Base-by-base conservation (phyloP, 2,329 filamentous ascomycete species). In the Ambrosiella cleistominuta region DNA sequence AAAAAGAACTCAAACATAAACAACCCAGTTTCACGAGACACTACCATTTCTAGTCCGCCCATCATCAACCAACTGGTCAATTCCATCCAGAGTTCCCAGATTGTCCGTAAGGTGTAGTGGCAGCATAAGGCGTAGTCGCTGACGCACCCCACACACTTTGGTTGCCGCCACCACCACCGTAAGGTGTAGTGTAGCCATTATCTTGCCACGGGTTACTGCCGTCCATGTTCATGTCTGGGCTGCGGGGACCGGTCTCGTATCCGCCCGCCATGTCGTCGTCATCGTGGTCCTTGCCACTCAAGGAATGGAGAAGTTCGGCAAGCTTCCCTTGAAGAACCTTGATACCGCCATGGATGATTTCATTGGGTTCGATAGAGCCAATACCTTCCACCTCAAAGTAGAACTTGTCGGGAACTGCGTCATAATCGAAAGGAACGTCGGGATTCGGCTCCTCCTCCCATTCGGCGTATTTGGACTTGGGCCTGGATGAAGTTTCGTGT, bases 351-450 rank as follows among this genome's bases (percentile, higher is more conserved):
- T 90, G 83, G 56, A 98, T 82, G 64, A 97, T 93, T 62, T 82
- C 79, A 66, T 98, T 91, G 0, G 93, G 91, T 37, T 93, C 87
- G 61, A 97, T 80, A 65, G 83, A 87, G 40, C 93, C 93, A 42
- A 86, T 83, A 52, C 86, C 85, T 70, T 98, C 93, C 52, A 98
- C 85, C 66, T 96, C 89, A 66, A 91, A 86, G 75, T 96, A 98
- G 75, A 96, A 98, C 63, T 80, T 81, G 61, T 76, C 77, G 4
- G 93, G 91, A 19, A 85, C 79, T 8, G 89, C 91, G 65, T 95
- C 85, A 70, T 88, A 97, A 72, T 97, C 83, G 70, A 97, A 97
- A 0, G 83, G 79, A 65, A 94, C 87, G 64, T 88, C 88, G 63
- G 93, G 86, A 64, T 86, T 81, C 0, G 82, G 78, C 7, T 86